Evolutionary conservation across 2,329 filamentous ascomycete genomes (phyloP), one percentile per base, ranked within the genome.

Genomic region (Aspergillus pseudoterreus): DNA sequence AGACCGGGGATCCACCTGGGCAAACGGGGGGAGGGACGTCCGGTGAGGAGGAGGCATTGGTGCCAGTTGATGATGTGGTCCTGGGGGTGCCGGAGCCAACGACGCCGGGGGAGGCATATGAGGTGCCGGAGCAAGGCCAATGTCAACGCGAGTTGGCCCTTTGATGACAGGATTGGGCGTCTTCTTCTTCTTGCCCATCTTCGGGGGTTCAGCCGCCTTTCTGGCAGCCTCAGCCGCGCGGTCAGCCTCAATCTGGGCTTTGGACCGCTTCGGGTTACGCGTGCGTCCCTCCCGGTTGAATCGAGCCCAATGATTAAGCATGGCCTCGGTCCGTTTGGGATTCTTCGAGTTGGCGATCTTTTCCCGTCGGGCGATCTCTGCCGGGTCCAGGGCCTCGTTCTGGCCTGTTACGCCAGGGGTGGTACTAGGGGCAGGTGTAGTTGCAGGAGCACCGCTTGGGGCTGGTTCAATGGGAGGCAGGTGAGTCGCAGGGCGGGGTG

Each of bases 331-430:
- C 24, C 72, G 65, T 51, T 72, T 72, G 4, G 72, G 72, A 45
- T 75, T 74, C 58, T 74, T 74, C 17, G 72, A 74, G 49, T 73
- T 71, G 41, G 64, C 62, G 41, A 75, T 73, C 54, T 73, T 73
- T 45, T 68, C 59, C 15, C 63, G 68, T 43, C 68, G 66, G 15
- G 65, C 66, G 27, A 67, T 55, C 42, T 71, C 70, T 2, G 55
- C 55, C 12, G 62, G 51, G 35, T 65, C 64, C 21, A 68, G 43
- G 11, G 60, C 52, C 17, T 66, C 65, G 11, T 51, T 60, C 17
- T 54, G 53, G 32, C 57, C 52, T 33, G 56, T 61, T 45, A 57
- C 54, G 6, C 52, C 32, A 11, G 53, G 47, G 6, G 55, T 42
- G 10, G 47, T 49, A 12, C 54, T 36, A 6, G 27, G 27, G 27